A percentile compares a stretch with the other conserved stretches of the same genome.
These are phyloP conservation scores for Cytospora chrysosperma DNA, from an alignment of 2,329 filamentous ascomycete genomes.

Conservation along the genomic window DNA sequence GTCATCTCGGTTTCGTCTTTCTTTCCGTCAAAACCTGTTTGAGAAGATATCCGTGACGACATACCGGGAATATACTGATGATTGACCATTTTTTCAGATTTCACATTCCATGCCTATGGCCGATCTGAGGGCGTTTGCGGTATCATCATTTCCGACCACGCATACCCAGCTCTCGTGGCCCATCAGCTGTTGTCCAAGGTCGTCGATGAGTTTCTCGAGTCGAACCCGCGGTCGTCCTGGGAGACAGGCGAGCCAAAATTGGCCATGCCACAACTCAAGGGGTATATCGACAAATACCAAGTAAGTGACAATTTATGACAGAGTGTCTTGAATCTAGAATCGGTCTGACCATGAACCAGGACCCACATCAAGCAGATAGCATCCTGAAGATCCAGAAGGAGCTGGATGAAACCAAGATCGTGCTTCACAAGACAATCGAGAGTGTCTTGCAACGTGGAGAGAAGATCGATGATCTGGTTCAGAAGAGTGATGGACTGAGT, in stretches of 20 bases:
- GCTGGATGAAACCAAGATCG: slow-evolving; percentile 91
- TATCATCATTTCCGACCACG: slow-evolving; percentile 74
- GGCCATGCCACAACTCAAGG: slow-evolving; percentile 71
- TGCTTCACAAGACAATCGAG: slow-evolving; percentile 95
- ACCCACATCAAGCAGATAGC: slow-evolving; percentile 84
- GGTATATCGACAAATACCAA: slow-evolving; percentile 66
- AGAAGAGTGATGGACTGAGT: slow-evolving; percentile 89
- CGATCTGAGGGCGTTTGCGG: slow-evolving; percentile 72
- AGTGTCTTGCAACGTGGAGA: slow-evolving; percentile 83
- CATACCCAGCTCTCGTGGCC: slow-evolving; percentile 51
- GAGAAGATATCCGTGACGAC: not conserved
- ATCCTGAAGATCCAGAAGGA: slow-evolving; percentile 96
- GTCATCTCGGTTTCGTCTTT: not conserved
- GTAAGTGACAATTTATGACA: not conserved
- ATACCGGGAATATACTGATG: not conserved
- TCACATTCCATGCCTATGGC: slow-evolving; percentile 76
- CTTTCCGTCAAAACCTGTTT: not conserved
- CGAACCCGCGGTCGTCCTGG: slow-evolving; percentile 71
- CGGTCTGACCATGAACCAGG: slow-evolving; percentile 49
- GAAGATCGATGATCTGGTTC: slow-evolving; percentile 92
- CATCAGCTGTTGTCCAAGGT: slow-evolving; percentile 67
- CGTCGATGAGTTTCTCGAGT: slow-evolving; percentile 79
- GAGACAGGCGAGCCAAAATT: slow-evolving; percentile 53
- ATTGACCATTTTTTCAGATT: slow-evolving; percentile 41
- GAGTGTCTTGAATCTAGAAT: not conserved